A percentile compares a stretch with the other conserved stretches of the same genome.
Evolutionary conservation across 805 yeast species (phyloP).

Genomic region (Zygotorulaspora chibaensis): DNA sequence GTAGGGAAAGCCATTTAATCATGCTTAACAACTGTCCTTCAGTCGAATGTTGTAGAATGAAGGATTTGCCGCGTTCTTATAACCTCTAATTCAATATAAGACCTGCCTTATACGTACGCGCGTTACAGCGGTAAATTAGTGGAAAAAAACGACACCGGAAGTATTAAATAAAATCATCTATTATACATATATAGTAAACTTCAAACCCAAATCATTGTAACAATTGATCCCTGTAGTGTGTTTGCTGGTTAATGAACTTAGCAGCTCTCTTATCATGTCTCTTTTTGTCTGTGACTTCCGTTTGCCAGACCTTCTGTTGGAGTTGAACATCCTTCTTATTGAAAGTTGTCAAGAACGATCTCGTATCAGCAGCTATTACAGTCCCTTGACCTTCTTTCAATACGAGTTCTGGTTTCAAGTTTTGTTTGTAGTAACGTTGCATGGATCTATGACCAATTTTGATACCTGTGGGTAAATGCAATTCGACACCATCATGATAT

Average conservation of each 20-base stretch:
- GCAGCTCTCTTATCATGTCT: slow-evolving; percentile 55
- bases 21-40: not conserved
- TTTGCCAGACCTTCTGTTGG: slow-evolving; percentile 68
- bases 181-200: slow-evolving; percentile 1
- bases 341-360: slow-evolving; percentile 40
- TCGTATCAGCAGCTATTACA: slow-evolving; percentile 77
- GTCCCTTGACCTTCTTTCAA: slow-evolving; percentile 79
- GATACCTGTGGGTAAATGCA: slow-evolving; percentile 78
- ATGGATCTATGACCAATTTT: slow-evolving; percentile 84
- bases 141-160: not conserved
- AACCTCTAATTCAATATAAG: no score
- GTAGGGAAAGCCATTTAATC: slow-evolving; percentile 9
- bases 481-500: slow-evolving; percentile 61
- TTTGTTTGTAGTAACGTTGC: slow-evolving; percentile 75
- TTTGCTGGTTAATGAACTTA: slow-evolving; percentile 81
- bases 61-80: no score
- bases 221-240: slow-evolving; percentile 79
- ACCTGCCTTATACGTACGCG: not conserved
- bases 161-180: slow-evolving; percentile 1
- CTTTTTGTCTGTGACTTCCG: slow-evolving; percentile 48
- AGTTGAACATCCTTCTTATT: slow-evolving; percentile 44
- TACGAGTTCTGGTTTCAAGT: slow-evolving; percentile 52
- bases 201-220: slow-evolving; percentile 38
- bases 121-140: not conserved
- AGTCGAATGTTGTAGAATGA: no score